Conservation (phyloP, 768 basidiomycete species). For the Gymnopilus dilepis region DNA sequence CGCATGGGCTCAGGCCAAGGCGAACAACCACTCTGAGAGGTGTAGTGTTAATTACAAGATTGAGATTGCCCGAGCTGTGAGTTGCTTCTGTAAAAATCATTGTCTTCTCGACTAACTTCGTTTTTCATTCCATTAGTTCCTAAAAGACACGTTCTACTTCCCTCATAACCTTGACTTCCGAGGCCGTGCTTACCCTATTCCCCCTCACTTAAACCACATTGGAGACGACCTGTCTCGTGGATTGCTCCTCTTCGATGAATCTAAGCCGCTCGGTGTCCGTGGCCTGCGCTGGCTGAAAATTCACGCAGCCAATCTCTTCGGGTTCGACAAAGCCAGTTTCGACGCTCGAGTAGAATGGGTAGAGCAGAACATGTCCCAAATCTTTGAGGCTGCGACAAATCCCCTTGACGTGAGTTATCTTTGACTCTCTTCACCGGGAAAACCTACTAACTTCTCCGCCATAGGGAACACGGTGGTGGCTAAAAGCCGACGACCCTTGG, state of each 20-base stretch:
- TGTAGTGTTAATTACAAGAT: constrained; percentile 97
- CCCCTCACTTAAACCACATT: constrained; percentile 93
- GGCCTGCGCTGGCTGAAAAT: constrained; percentile 96
- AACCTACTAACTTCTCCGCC: neutral
- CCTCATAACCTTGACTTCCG: constrained; percentile 98
- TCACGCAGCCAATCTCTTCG: constrained; percentile 91
- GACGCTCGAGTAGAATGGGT: constrained; percentile 89
- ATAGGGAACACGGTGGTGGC: constrained; percentile 88
- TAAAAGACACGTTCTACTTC: constrained; percentile 86
- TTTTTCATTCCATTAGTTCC: constrained; percentile 56
- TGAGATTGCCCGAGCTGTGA: constrained; percentile 90
- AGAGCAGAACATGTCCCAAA: constrained; percentile 70
- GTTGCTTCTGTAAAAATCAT: constrained; percentile 30
- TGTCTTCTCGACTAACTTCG: constrained; percentile 1
- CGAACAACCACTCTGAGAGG: constrained; percentile 87
- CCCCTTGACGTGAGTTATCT: constrained; percentile 67
- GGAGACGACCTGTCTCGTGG: constrained; percentile 94
- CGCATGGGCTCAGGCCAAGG: constrained; percentile 59
- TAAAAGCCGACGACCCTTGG: constrained; percentile 93
- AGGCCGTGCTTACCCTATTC: constrained; percentile 95
- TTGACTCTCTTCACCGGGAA: neutral
- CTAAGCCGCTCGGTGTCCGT: constrained; percentile 78
- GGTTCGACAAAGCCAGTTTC: constrained; percentile 94
- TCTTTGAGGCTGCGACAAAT: constrained; percentile 82
- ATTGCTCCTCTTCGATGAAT: constrained; percentile 81